Percentiles rank a stretch among this genome's conserved stretches.
Evolutionary conservation across 805 yeast genomes (phyloP).

Genomic region (Barnettozyma vustinii): DNA sequence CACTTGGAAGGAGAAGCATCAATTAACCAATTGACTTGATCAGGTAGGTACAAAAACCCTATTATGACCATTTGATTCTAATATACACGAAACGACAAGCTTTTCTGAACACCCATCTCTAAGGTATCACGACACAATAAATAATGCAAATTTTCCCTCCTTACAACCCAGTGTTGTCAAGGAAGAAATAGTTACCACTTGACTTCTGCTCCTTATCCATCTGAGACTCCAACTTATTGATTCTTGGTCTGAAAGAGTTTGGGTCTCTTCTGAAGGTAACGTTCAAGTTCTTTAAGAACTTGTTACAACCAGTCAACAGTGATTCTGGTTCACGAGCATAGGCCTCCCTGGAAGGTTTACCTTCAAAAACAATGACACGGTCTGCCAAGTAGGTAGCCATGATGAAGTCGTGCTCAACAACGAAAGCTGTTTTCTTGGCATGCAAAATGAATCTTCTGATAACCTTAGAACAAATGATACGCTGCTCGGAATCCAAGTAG

Average conservation of each 20-base stretch:
- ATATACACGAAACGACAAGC: not conserved
- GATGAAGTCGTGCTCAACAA: constrained; percentile 99
- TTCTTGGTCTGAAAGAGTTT: constrained; percentile 96
- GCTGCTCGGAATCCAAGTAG: constrained; percentile 97
- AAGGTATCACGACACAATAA: not conserved
- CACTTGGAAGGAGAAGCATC: too few relatives aligned
- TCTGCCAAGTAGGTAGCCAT: constrained; percentile 99
- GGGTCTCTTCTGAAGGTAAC: constrained; percentile 99
- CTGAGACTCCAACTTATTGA: constrained; percentile 94
- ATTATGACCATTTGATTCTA: not conserved
- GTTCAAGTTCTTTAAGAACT: constrained; percentile 92
- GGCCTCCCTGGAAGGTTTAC: constrained; percentile 83
- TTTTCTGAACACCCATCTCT: not conserved
- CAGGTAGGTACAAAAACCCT: not conserved
- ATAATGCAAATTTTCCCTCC: constrained; percentile 4
- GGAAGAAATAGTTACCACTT: constrained; percentile 91
- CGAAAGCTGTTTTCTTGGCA: constrained; percentile 96
- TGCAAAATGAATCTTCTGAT: constrained; percentile 95
- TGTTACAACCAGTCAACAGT: constrained; percentile 93
- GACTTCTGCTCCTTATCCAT: constrained; percentile 98
- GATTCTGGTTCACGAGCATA: constrained; percentile 87
- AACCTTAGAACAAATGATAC: constrained; percentile 98
- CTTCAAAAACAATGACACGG: constrained; percentile 97
- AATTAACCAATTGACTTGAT: too few relatives aligned
- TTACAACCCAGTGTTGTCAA: constrained; percentile 58